Conservation (phyloP, 2,329 filamentous ascomycete genomes). For the Huntiella savannae region DNA sequence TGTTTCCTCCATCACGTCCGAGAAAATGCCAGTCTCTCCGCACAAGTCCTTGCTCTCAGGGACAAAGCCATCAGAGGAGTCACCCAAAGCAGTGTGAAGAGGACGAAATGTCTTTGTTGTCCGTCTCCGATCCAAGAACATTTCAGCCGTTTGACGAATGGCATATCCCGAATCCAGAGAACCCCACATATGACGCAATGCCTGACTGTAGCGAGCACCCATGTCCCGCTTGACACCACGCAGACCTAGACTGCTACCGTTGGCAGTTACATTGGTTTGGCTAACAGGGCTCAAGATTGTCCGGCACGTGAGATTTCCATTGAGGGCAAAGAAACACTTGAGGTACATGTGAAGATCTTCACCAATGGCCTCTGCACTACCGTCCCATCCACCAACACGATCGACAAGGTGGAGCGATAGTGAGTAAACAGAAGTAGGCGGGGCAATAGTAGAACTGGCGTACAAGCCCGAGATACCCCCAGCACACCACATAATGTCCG, state of each 20-base stretch:
- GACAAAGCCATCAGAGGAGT: constrained; percentile 27
- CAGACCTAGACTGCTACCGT: constrained; percentile 32
- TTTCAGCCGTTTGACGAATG: constrained; percentile 35
- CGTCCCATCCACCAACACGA: constrained; percentile 54
- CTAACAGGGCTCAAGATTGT: constrained; percentile 51
- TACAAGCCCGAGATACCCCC: constrained; percentile 53
- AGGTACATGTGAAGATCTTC: constrained; percentile 64
- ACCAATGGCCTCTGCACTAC: constrained; percentile 50
- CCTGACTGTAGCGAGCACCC: constrained; percentile 50
- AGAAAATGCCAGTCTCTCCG: constrained; percentile 33
- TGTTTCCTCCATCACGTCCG: constrained; percentile 32
- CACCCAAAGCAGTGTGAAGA: constrained; percentile 27
- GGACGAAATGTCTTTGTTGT: constrained; percentile 36
- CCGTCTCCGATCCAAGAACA: constrained; percentile 38
- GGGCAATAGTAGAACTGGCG: constrained; percentile 41
- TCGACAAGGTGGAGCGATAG: constrained; percentile 47
- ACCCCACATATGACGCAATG: constrained; percentile 59
- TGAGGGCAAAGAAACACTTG: constrained; percentile 58
- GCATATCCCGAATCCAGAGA: constrained; percentile 50
- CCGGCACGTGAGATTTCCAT: constrained; percentile 45
- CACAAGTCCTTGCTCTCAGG: constrained; percentile 27
- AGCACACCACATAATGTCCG: constrained; percentile 53
- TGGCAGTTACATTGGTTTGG: constrained; percentile 51
- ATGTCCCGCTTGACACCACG: constrained; percentile 37
- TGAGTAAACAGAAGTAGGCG: constrained; percentile 58